Evolutionary conservation across 768 basidiomycete species (phyloP).

Genomic region (Leccinum broughii): DNA sequence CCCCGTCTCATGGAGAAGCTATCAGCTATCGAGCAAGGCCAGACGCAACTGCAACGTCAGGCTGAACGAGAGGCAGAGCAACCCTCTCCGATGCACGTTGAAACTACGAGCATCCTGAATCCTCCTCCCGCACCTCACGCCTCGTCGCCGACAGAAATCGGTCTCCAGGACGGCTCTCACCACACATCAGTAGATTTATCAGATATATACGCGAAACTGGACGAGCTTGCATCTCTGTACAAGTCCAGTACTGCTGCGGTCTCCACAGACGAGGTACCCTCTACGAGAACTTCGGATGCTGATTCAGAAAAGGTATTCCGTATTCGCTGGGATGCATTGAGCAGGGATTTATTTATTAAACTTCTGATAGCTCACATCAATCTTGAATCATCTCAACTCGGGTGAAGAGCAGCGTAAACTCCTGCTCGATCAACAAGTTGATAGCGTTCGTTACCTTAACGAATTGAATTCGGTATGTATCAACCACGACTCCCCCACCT

Average conservation of each 20-base stretch:
- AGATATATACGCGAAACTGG: constrained; percentile 39
- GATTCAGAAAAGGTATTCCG: constrained; percentile 23
- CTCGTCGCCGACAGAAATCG: constrained; percentile 1
- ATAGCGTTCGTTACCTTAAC: constrained; percentile 68
- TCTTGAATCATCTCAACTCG: constrained; percentile 48
- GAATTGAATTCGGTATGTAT: constrained; percentile 41
- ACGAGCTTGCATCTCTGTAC: constrained; percentile 34
- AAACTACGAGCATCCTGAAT: constrained; percentile 18
- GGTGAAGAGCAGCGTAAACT: constrained; percentile 48
- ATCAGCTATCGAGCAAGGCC: constrained; percentile 30
- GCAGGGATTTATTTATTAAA: not conserved
- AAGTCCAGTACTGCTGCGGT: constrained; percentile 1
- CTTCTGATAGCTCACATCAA: constrained; percentile 39
- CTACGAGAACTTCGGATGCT: constrained; percentile 4
- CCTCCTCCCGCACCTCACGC: constrained; percentile 6
- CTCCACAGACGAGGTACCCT: not conserved
- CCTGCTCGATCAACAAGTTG: constrained; percentile 65
- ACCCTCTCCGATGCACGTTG: not conserved
- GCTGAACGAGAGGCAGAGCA: constrained; percentile 10
- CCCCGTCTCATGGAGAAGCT: constrained; percentile 38
- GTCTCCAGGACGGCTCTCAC: not conserved
- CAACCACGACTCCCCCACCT: not conserved
- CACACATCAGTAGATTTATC: constrained; percentile 20
- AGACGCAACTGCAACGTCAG: constrained; percentile 19
- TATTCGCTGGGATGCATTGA: not conserved